These are phyloP conservation scores for Chalciporus pseudorubinellus DNA, from an alignment of 768 basidiomycete species.

Conservation along the genomic window DNA sequence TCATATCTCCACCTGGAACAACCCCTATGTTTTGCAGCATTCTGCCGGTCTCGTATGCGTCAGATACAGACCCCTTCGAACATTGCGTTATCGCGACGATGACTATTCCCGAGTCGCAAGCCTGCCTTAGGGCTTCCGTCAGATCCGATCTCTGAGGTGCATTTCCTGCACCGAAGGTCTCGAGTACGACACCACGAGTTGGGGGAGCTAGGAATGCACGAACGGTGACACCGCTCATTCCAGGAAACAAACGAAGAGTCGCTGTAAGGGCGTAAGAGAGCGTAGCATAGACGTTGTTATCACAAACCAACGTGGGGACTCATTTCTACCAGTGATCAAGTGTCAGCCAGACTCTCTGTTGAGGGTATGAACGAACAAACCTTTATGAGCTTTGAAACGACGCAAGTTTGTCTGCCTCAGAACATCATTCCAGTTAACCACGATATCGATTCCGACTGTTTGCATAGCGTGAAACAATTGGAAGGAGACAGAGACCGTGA, in stretches of 20 bases:
- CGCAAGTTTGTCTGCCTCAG: constrained; percentile 77
- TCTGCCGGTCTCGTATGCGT: constrained; percentile 79
- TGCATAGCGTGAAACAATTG: constrained; percentile 5
- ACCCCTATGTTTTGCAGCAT: constrained; percentile 71
- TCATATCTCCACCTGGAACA: constrained; percentile 89
- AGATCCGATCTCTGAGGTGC: constrained; percentile 81
- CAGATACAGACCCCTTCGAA: constrained; percentile 79
- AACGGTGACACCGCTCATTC: constrained; percentile 73
- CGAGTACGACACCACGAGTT: constrained; percentile 78
- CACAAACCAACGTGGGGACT: constrained; percentile 74
- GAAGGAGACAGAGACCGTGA: not conserved
- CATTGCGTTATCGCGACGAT: constrained; percentile 94
- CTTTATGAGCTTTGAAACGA: constrained; percentile 79
- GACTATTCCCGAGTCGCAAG: constrained; percentile 79
- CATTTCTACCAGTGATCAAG: constrained; percentile 50
- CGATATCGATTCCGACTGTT: constrained; percentile 84
- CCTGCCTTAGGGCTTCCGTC: constrained; percentile 71
- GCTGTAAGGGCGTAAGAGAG: constrained; percentile 43
- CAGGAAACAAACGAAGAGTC: constrained; percentile 82
- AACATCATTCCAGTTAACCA: constrained; percentile 87
- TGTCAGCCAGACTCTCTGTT: constrained; percentile 10
- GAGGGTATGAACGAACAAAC: constrained; percentile 31
- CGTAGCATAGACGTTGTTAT: not conserved
- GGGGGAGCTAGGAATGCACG: constrained; percentile 74
- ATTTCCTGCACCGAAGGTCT: constrained; percentile 93